Evolutionary conservation across 164 flowering plant genomes (phyloP).

Genomic region (Sedum album): DNA sequence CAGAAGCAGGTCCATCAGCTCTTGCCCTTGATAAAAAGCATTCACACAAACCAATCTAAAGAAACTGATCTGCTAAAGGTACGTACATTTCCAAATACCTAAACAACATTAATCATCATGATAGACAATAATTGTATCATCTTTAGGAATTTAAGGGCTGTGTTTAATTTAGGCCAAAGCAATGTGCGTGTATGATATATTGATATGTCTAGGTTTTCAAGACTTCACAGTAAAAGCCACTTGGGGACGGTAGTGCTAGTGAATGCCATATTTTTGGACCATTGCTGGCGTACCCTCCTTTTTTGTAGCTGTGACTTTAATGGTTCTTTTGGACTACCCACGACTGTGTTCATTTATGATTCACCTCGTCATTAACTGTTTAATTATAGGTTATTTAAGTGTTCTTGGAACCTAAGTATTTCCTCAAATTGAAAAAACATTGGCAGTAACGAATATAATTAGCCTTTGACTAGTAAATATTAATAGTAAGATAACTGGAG

Average conservation of each 20-base stretch:
- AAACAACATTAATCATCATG: neutral
- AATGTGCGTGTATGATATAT: neutral
- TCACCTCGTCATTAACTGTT: neutral
- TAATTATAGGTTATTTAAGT: no score
- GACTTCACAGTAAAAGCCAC: neutral
- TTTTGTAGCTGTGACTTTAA: neutral
- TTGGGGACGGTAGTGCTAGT: neutral
- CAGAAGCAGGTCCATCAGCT: neutral
- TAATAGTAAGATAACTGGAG: no score
- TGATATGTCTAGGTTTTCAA: neutral
- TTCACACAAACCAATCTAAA: neutral
- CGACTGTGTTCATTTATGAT: neutral
- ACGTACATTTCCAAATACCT: neutral
- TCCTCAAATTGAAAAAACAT: no score
- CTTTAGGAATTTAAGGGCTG: neutral
- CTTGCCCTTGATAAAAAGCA: neutral
- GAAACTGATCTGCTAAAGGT: neutral
- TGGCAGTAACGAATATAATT: no score
- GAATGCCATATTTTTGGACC: neutral
- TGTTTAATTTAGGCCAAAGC: neutral
- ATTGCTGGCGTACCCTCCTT: neutral
- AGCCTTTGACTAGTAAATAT: no score
- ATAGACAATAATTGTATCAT: neutral
- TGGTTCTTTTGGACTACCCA: neutral
- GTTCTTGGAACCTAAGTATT: no score